phyloP scores from a whole-genome alignment of 1,284 basidiomycete species.

The Limonomyces culmigenus region DNA sequence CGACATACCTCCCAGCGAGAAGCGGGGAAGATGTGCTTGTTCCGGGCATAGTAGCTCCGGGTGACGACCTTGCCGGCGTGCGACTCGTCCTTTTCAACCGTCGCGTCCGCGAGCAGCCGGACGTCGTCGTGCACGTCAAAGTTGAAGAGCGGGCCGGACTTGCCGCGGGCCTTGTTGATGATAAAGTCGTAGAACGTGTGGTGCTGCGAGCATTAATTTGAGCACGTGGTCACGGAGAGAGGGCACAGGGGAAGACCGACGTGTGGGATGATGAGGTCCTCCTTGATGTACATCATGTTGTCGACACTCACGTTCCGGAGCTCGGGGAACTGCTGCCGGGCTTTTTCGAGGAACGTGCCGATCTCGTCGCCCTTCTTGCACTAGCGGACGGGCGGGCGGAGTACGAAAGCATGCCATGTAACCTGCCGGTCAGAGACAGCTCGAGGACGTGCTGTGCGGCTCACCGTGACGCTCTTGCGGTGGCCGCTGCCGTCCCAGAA shows the following conservation, averaged over 20 bases:
- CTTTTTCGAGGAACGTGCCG: conserved; percentile 81
- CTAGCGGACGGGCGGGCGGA: conserved; percentile 21
- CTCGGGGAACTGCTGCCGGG: conserved; percentile 84
- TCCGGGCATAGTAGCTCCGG: conserved; percentile 87
- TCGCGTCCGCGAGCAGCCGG: conserved; percentile 87
- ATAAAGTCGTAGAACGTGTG: conserved; percentile 99
- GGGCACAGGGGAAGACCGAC: too few relatives aligned
- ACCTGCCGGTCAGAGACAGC: not conserved
- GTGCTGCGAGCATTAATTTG: too few relatives aligned
- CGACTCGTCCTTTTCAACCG: conserved; percentile 94
- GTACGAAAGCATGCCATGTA: not conserved
- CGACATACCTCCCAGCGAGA: conserved; percentile 76
- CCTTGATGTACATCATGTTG: conserved; percentile 98
- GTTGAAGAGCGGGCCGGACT: conserved; percentile 95
- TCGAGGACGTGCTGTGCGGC: conserved; percentile 14
- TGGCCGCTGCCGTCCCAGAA: conserved; percentile 99
- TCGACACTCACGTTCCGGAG: conserved; percentile 81
- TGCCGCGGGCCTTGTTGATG: conserved; percentile 93
- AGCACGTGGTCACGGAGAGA: too few relatives aligned
- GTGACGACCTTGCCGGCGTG: conserved; percentile 99
- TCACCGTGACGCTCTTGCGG: conserved; percentile 77
- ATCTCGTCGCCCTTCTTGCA: conserved; percentile 98
- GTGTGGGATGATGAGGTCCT: too few relatives aligned
- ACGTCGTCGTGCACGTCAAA: conserved; percentile 99
- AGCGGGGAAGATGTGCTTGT: conserved; percentile 96